Percentiles rank a stretch among this genome's conserved stretches.
These are phyloP conservation scores for Tricholoma terreum DNA, from an alignment of 768 basidiomycete genomes.

Conservation along the genomic window DNA sequence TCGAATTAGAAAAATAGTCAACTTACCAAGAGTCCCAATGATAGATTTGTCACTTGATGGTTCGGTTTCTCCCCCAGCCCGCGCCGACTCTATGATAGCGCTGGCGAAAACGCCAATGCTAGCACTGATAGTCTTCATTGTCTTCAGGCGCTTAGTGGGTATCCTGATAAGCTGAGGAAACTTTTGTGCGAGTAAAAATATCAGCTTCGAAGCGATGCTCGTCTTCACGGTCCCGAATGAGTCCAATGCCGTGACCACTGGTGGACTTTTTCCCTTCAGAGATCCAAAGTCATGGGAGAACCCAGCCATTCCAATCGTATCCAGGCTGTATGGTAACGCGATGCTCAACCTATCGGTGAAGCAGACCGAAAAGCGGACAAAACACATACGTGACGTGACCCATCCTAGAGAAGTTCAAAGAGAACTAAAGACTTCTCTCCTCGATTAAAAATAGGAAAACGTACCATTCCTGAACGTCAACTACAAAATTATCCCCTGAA, in stretches of 20 bases:
- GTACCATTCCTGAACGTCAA: conserved; percentile 49
- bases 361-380: not conserved
- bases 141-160: conserved; percentile 32
- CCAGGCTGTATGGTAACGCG: conserved; percentile 34
- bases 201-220: conserved; percentile 23
- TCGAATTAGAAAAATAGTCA: not conserved
- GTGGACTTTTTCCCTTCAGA: conserved; percentile 43
- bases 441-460: conserved; percentile 23
- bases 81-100: conserved; percentile 32
- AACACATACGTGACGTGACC: conserved; percentile 41
- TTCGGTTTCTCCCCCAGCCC: conserved; percentile 29
- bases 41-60: conserved; percentile 35
- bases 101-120: conserved; percentile 26
- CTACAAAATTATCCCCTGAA: conserved; percentile 39
- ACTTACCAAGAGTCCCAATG: conserved; percentile 34
- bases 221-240: conserved; percentile 26
- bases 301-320: conserved; percentile 55
- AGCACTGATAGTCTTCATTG: conserved; percentile 21
- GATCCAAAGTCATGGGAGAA: conserved; percentile 57
- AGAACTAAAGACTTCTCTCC: conserved; percentile 33
- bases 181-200: conserved; percentile 33
- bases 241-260: conserved; percentile 40
- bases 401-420: conserved; percentile 30
- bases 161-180: conserved; percentile 34
- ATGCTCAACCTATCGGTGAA: not conserved